A percentile compares a stretch with the other conserved stretches of the same genome.
These are phyloP conservation scores for Candida montana DNA, from an alignment of 805 yeast genomes.

Conservation along the genomic window DNA sequence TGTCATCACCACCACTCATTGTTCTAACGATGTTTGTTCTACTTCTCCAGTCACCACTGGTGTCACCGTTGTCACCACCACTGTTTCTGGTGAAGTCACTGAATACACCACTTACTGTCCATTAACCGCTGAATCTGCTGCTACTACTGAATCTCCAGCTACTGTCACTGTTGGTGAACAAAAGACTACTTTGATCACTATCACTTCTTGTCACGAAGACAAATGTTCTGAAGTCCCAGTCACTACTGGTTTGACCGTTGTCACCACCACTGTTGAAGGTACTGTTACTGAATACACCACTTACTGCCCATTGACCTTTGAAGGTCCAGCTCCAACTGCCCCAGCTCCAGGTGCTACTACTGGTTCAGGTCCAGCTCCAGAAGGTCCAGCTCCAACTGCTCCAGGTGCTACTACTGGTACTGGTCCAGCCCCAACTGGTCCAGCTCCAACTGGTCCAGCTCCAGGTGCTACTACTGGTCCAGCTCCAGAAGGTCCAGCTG, in stretches of 20 bases:
- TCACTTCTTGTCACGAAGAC: constrained; percentile 21
- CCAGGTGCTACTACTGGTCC: constrained; percentile 11
- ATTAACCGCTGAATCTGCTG: constrained; percentile 2
- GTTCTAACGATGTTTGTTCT: constrained; percentile 11
- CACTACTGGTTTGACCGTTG: constrained; percentile 27
- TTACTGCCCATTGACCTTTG: constrained; percentile 20
- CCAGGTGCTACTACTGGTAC: constrained; percentile 17
- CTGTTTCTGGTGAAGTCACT: constrained; percentile 21
- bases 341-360: constrained; percentile 20
- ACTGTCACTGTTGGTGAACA: constrained; percentile 15
- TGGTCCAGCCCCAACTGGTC: constrained; percentile 5
- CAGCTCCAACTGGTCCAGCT: constrained; percentile 16
- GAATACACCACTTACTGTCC: constrained; percentile 17
- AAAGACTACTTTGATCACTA: constrained; percentile 27
- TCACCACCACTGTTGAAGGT: constrained; percentile 26
- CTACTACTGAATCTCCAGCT: too few relatives aligned
- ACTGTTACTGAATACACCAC: constrained; percentile 18
- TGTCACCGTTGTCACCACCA: constrained; percentile 26
- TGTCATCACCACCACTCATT: constrained; percentile 22
- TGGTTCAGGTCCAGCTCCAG: constrained; percentile 9
- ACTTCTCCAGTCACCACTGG: constrained; percentile 14
- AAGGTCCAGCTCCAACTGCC: constrained; percentile 4
- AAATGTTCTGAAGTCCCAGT: constrained; percentile 15
- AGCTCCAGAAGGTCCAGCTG: constrained; percentile 1
- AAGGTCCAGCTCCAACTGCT: constrained; percentile 4